Conservation (phyloP, 1,284 basidiomycete species). For the Ceratobasidium papillatum region DNA sequence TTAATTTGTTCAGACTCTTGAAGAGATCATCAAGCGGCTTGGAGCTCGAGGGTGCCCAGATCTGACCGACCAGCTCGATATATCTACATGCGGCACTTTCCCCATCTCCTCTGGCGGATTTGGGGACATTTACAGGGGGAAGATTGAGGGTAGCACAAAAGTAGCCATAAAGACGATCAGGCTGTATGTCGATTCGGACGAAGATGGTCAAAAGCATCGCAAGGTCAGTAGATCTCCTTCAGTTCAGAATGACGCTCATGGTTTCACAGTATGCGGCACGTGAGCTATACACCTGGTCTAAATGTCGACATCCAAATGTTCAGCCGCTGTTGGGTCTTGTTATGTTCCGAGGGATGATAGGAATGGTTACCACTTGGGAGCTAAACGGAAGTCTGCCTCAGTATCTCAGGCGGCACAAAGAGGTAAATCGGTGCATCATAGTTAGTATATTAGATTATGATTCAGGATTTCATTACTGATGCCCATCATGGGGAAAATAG, state of each 20-base stretch:
- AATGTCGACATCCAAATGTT: constrained; percentile 20
- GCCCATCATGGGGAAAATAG: too few species aligned
- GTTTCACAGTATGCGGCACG: neutral
- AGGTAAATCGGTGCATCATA: neutral
- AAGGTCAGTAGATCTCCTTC: neutral
- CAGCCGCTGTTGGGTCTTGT: neutral
- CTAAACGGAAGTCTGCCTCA: neutral
- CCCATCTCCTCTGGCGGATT: neutral
- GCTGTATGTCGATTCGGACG: neutral
- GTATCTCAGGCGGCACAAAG: neutral
- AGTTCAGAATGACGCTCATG: neutral
- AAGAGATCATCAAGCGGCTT: neutral
- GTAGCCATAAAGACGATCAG: constrained; percentile 17
- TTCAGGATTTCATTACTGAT: too few species aligned
- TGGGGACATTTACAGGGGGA: constrained; percentile 8
- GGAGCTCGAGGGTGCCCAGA: neutral
- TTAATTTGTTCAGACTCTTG: neutral
- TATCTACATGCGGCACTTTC: neutral
- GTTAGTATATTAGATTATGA: too few species aligned
- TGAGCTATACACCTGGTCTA: constrained; percentile 19
- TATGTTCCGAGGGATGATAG: neutral
- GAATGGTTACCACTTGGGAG: constrained; percentile 4
- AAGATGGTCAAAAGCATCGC: neutral
- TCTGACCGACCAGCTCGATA: neutral
- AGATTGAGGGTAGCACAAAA: neutral